Evolutionary conservation across 306 rosid genomes (phyloP), one percentile per base, ranked within the genome.

Genomic region (Vigna nakashimae): DNA sequence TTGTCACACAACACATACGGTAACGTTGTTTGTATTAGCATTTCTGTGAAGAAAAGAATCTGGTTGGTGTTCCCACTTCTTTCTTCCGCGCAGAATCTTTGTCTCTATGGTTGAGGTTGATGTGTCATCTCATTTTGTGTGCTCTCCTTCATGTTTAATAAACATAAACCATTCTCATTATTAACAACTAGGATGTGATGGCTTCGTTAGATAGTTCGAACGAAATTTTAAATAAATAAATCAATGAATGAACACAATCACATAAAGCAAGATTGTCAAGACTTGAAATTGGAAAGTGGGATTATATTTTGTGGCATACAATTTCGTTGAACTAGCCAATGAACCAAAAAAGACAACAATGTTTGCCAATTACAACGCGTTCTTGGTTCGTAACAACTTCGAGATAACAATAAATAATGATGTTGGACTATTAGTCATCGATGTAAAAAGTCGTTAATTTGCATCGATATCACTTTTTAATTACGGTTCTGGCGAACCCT

Each of bases 41-140:
- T 74, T 42, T 45, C 30, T 68, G 84, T 64, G 87, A 89, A 86
- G 94, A 69, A 91, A 89, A 82, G 90, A 88, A 89, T 89, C 89
- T 80, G 43, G 57, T 55, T 42, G 46, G 50, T 45, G 83, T 81
- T 82, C 78, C 75, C 40, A 26, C 76, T 65, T 78, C 71, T 79
- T 78, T 71, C 74, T 52, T 75, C 78, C 78, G 62, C 62, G 56
- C 45, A 67, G 78, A 74, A 82, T 86, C 84, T 86, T 79, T 86
- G 86, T 86, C 84, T 79, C 42, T 59, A 56, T 81, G 79, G 69
- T 18, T 69, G 81, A 79, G 78, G 74, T 77, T 80, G 70, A 73
- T 60, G 42, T 77, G 71, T 69, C 79, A 59, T 64, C 57, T 74
- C 50, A 83, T 77, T 80, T 85, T 74, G 64, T 80, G 85, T 55